Evolutionary conservation across 2,329 filamentous ascomycete genomes (phyloP).

Genomic region (Huntiella decipiens): DNA sequence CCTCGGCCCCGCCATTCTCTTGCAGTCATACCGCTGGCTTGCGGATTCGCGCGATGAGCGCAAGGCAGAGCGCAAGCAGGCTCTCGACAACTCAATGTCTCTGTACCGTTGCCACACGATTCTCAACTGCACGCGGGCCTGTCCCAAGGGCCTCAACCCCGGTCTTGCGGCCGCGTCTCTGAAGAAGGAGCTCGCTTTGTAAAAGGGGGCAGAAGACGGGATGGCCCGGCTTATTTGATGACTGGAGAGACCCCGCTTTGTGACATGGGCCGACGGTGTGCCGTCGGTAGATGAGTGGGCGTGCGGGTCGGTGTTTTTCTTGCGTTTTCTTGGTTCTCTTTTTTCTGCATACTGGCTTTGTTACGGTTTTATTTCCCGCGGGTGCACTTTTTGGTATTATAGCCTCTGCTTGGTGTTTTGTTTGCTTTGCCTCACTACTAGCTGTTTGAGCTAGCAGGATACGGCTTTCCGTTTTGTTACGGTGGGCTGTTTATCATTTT

Average conservation of each 20-base stretch:
- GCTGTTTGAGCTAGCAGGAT: not conserved
- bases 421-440: not conserved
- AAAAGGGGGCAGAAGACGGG: not conserved
- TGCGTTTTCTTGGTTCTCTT: not conserved
- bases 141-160: slow-evolving; percentile 95
- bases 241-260: not conserved
- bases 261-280: not conserved
- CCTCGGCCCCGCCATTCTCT: slow-evolving; percentile 84
- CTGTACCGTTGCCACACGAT: slow-evolving; percentile 98
- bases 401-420: not conserved
- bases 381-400: not conserved
- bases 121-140: slow-evolving; percentile 93
- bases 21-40: slow-evolving; percentile 97
- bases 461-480: too few relatives aligned
- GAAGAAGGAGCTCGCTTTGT: slow-evolving; percentile 77
- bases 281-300: not conserved
- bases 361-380: not conserved
- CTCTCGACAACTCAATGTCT: slow-evolving; percentile 96
- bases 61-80: slow-evolving; percentile 70
- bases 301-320: not conserved
- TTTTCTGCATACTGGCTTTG: too few relatives aligned
- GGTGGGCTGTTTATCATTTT: too few relatives aligned
- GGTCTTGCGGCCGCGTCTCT: slow-evolving; percentile 91
- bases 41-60: slow-evolving; percentile 86
- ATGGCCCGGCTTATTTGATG: not conserved